Percentiles rank a stretch among this genome's conserved stretches.
Conservation (phyloP, 305 asterid genomes). For the Fraxinus nigra region DNA sequence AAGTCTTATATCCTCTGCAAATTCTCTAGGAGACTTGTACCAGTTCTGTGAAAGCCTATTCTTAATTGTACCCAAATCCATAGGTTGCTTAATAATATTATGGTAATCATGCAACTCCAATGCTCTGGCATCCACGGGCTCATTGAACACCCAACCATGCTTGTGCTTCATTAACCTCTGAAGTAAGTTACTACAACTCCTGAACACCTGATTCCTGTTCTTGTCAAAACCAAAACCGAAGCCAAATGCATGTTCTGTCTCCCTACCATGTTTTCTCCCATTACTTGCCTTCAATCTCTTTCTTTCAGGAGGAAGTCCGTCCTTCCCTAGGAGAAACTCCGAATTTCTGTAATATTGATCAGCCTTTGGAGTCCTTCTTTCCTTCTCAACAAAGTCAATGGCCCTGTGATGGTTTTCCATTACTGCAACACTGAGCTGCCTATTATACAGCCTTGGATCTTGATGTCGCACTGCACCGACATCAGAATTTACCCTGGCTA, state of each 20-base stretch:
- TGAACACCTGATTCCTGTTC: conserved; percentile 29
- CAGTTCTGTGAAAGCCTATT: conserved; percentile 36
- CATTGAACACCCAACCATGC: conserved; percentile 50
- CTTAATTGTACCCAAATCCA: conserved; percentile 55
- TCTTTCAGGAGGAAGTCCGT: conserved; percentile 32
- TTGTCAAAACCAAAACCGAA: conserved; percentile 20
- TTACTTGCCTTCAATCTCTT: conserved; percentile 26
- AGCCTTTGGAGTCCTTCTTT: conserved; percentile 35
- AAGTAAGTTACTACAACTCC: conserved; percentile 41
- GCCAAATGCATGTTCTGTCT: conserved; percentile 27
- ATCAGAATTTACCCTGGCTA: conserved; percentile 24
- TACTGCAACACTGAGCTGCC: conserved; percentile 21
- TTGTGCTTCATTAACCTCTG: conserved; percentile 50
- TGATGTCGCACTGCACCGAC: conserved; percentile 14
- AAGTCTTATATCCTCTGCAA: conserved; percentile 53
- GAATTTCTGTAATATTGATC: conserved; percentile 32
- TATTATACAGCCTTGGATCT: conserved; percentile 1
- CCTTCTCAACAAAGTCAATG: conserved; percentile 26
- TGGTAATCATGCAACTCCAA: conserved; percentile 45
- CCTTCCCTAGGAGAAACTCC: conserved; percentile 34
- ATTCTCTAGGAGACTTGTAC: conserved; percentile 46
- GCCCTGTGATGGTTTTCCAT: conserved; percentile 22
- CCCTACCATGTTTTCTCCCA: conserved; percentile 28
- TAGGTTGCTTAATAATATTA: conserved; percentile 44
- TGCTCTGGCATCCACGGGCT: conserved; percentile 41